These are phyloP conservation scores for Phaeoacremonium minimum DNA, from an alignment of 2,329 filamentous ascomycete genomes.

Conservation along the genomic window DNA sequence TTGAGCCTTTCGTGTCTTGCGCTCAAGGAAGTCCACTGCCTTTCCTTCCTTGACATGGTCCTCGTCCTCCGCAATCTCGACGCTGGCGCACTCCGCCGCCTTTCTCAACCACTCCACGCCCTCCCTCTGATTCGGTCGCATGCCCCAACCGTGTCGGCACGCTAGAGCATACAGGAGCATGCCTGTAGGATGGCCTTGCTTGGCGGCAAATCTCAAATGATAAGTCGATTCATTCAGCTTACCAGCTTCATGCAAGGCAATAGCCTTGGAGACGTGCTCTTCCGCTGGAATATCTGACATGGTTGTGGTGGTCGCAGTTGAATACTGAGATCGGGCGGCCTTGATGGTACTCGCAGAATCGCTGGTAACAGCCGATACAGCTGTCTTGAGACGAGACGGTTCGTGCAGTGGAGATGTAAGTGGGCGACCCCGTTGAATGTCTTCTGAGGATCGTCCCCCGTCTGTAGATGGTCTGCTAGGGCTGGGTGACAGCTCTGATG, in stretches of 20 bases:
- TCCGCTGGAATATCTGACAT: conserved; percentile 72
- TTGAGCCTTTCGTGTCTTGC: conserved; percentile 82
- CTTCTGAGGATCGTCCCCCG: conserved; percentile 39
- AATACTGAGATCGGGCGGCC: conserved; percentile 33
- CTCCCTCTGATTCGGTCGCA: conserved; percentile 86
- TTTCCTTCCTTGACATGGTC: conserved; percentile 60
- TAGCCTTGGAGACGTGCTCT: conserved; percentile 85
- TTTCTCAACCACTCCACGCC: conserved; percentile 90
- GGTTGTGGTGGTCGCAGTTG: conserved; percentile 46
- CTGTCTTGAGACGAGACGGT: conserved; percentile 33
- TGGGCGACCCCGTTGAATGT: conserved; percentile 41
- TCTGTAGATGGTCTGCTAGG: conserved; percentile 41
- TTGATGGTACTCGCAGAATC: conserved; percentile 53
- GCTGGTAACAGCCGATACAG: conserved; percentile 44
- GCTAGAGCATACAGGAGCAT: conserved; percentile 96
- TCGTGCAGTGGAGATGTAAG: conserved; percentile 33
- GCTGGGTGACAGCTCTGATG: conserved; percentile 38
- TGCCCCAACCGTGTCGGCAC: conserved; percentile 95
- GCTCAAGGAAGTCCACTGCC: conserved; percentile 61
- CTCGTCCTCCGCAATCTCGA: conserved; percentile 82
- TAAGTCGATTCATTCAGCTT: conserved; percentile 92
- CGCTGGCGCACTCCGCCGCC: conserved; percentile 77
- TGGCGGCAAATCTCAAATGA: conserved; percentile 84
- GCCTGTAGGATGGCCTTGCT: conserved; percentile 79
- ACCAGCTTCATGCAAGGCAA: conserved; percentile 83